Evolutionary conservation across 75 land plant genomes (phyloP), one percentile per base, ranked within the genome.

Genomic region (Picea glauca): DNA sequence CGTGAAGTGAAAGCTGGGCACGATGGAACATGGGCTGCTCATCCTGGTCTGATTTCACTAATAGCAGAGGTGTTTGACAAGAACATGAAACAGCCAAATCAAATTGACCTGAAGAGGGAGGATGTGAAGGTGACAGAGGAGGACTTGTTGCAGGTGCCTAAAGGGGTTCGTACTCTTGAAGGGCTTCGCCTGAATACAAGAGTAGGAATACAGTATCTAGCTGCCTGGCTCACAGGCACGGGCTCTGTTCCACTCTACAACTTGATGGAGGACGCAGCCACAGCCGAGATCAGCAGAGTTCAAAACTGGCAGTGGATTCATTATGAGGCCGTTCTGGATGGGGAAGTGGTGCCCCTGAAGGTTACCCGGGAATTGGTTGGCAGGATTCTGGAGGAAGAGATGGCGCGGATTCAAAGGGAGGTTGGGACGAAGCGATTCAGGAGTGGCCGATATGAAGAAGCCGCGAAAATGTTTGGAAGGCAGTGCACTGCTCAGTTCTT

Each of bases 1-100:
- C 80, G 95, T 8, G 95, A 93, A 75, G 98, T 91, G 32, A 84
- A 26, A 31, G 98, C 93, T 3, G 95, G 93, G 1, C 95, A 95
- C 77, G 98, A 95, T 83, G 98, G 93, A 20, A 95, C 98, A 8
- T 95, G 98, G 95, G 95, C 93, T n/a, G 93, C 98, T 12, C 98
- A 95, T 75, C 98, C 98, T 0, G 95, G 93, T 0, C 88, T 95
- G 12, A 88, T 93, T 70, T 81, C 89, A 8, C 61, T 88, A 26
- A 88, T 91, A 67, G 80, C 78, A 73, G 91, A 91, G 72, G 87
- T 91, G 58, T 93, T 95, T 81, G 81, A 62, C 78, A 62, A 76
- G 60, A 84, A 88, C 87, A 93, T 90, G 93, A 83, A 81, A 4
- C 64, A 60, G 62, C 83, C 92, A 0, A 91, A 91, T 82, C 95